phyloP scores from a whole-genome alignment of 352 stramenopile genomes.

The Peronosclerospora sorghi region DNA sequence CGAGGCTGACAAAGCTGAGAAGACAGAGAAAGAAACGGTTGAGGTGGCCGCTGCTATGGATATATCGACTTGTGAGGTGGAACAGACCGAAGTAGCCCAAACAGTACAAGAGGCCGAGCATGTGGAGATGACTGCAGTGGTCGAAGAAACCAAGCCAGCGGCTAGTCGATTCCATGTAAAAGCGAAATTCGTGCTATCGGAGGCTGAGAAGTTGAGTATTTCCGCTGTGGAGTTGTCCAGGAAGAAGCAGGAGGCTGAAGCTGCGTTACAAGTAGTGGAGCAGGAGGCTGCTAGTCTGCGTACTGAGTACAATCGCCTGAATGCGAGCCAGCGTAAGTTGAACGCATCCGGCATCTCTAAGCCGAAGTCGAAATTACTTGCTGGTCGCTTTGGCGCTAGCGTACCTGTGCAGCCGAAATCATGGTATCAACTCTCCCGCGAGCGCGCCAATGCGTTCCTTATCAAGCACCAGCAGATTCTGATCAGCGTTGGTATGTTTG shows the following conservation, averaged over 20 bases:
- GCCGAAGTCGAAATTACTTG: constrained; percentile 43
- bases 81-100: constrained; percentile 5
- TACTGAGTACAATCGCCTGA: constrained; percentile 75
- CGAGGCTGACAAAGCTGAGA: constrained; percentile 5
- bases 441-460: constrained; percentile 47
- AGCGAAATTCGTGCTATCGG: constrained; percentile 56
- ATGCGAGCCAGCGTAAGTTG: constrained; percentile 62
- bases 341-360: constrained; percentile 42
- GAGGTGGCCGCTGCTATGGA: constrained; percentile 4
- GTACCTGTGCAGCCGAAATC: constrained; percentile 43
- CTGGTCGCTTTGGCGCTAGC: constrained; percentile 34
- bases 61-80: not conserved
- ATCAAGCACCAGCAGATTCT: constrained; percentile 69
- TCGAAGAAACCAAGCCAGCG: constrained; percentile 17
- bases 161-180: constrained; percentile 58
- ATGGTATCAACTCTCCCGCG: constrained; percentile 49
- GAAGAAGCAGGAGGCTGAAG: constrained; percentile 73
- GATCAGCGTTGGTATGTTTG: constrained; percentile 66
- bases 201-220: constrained; percentile 66
- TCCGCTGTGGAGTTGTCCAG: constrained; percentile 62
- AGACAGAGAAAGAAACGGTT: constrained; percentile 3
- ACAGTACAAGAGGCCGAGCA: constrained; percentile 13
- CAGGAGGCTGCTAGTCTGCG: constrained; percentile 63
- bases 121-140: constrained; percentile 3
- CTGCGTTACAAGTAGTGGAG: constrained; percentile 47